phyloP scores from a whole-genome alignment of 2,329 filamentous ascomycete genomes.

The Calonectria honghensis region DNA sequence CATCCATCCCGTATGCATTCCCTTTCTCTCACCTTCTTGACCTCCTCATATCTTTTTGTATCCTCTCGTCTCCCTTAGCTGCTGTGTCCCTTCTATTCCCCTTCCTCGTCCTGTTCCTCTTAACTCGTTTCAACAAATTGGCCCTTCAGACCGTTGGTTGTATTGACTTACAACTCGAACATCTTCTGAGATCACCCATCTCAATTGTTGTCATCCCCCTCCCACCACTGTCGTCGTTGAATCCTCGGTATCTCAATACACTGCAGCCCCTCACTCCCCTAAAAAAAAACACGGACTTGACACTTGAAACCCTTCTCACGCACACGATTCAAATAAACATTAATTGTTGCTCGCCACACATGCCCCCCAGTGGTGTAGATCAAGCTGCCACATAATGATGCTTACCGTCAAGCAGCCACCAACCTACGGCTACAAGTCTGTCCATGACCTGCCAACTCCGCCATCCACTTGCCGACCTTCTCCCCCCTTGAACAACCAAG shows the following conservation, averaged over 20 bases:
- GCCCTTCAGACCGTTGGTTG: slow-evolving; percentile 1
- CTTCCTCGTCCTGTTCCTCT: slow-evolving; percentile 22
- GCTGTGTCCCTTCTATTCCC: slow-evolving; percentile 36
- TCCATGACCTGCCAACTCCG: slow-evolving; percentile 78
- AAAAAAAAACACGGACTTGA: slow-evolving; percentile 41
- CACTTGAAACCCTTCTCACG: slow-evolving; percentile 42
- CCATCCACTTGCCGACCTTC: slow-evolving; percentile 73
- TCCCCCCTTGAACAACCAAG: slow-evolving; percentile 71
- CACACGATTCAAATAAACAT: slow-evolving; percentile 39
- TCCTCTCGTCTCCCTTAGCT: slow-evolving; percentile 38
- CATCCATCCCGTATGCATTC: slow-evolving; percentile 51
- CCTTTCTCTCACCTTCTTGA: slow-evolving; percentile 45
- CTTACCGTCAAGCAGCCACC: slow-evolving; percentile 77
- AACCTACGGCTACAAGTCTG: slow-evolving; percentile 75
- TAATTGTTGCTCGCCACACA: slow-evolving; percentile 49
- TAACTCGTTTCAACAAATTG: slow-evolving; percentile 14
- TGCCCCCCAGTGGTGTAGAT: slow-evolving; percentile 54
- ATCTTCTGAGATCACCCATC: not conserved
- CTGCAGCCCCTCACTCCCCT: not conserved
- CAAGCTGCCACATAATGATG: slow-evolving; percentile 68
- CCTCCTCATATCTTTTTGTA: slow-evolving; percentile 29
- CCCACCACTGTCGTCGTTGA: slow-evolving; percentile 11
- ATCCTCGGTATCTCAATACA: slow-evolving; percentile 19
- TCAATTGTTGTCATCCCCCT: slow-evolving; percentile 11
- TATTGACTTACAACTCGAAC: slow-evolving; percentile 7